Evolutionary conservation across 83 land plant species (phyloP).

Genomic region (Diphasiastrum complanatum): DNA sequence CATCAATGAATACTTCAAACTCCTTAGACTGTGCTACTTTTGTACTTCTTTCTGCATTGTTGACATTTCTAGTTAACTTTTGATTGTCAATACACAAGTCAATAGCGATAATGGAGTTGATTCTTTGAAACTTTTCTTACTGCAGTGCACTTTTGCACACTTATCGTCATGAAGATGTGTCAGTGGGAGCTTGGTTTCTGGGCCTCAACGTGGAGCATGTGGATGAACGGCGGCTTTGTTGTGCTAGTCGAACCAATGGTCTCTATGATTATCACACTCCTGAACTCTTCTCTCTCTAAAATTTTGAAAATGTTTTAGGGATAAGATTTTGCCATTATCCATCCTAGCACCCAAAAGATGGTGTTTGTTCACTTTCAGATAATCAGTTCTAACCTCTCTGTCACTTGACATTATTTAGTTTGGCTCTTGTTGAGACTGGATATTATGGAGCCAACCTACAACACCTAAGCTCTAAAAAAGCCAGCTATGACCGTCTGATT

Average conservation of each 20-base stretch:
- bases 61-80: background rate
- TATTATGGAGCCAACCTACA: no score
- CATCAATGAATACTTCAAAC: no score
- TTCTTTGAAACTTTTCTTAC: background rate
- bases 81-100: background rate
- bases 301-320: no score
- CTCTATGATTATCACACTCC: background rate
- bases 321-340: no score
- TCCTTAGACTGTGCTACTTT: background rate
- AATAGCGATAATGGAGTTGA: background rate
- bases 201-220: slow-evolving; percentile 55
- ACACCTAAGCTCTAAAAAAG: no score
- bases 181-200: slow-evolving; percentile 68
- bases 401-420: no score
- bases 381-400: no score
- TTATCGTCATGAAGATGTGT: slow-evolving; percentile 71
- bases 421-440: no score
- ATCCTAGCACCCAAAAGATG: no score
- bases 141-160: slow-evolving; percentile 47
- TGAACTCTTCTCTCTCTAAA: no score
- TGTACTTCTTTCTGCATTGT: background rate
- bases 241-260: slow-evolving; percentile 55
- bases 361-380: no score
- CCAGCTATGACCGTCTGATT: no score
- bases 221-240: slow-evolving; percentile 57